Evolutionary conservation across 306 rosid genomes (phyloP), one percentile per base, ranked within the genome.

Genomic region (Hippophae rhamnoides): DNA sequence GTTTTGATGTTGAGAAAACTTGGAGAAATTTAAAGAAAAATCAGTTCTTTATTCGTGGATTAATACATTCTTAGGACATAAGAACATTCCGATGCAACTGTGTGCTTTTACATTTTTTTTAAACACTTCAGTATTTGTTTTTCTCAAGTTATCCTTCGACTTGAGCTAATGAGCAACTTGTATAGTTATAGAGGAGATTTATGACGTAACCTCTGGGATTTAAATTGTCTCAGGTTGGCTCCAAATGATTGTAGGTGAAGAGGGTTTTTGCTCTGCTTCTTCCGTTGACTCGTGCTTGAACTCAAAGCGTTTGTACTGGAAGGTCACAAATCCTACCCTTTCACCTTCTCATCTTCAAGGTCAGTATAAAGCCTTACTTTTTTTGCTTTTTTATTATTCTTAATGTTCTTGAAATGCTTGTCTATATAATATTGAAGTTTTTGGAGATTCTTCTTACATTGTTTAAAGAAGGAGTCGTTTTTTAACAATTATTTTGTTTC

Each of bases 311-410:
- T 62, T 78, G 62, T 88, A 92, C 61, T 88, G 75, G 74, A 80
- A 92, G 77, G 82, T 70, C 25, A 57, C 77, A 9, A 77, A 80
- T 27, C 89, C 96, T 54, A 85, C 80, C 8, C 89, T 83, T 60
- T 88, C 99, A 51, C 84, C 99, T 71, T 41, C 77, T 57, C 79
- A 81, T 74, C 86, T 92, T 58, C 81, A 78, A 81, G 96, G 98
- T 87, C 43, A 49, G 70, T 75, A 31, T 5, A 43, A 44, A 58
- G 1, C 4, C 50, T 55, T 54, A 13, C 26, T 5, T 10, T n/a
- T 40, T 5, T 58, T 13, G n/a, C 54, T 18, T 18, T 18, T 18
- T 18, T 18, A 18, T 18, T 18, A 18, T 18, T 18, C 0, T 18
- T 10, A n/a, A 13, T 6, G 2, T 51, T 42, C 40, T 18, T 11